These are phyloP conservation scores for Alternaria postmessia DNA, from an alignment of 2,329 filamentous ascomycete genomes.

Conservation along the genomic window DNA sequence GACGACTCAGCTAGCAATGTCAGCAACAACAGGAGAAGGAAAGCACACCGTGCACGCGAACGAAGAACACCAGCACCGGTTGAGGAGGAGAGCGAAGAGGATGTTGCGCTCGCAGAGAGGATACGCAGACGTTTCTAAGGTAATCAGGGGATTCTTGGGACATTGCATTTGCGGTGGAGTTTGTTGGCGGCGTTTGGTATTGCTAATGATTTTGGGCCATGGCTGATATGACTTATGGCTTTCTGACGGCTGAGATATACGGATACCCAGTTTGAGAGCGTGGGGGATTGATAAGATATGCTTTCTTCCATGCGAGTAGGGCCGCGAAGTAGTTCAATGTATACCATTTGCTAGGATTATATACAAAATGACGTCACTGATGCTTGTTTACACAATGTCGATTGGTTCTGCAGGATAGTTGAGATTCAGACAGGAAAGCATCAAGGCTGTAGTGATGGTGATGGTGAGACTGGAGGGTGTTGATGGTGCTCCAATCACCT, in stretches of 20 bases:
- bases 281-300: constrained; percentile 5
- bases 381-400: neutral
- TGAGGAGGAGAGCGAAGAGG: constrained; percentile 59
- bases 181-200: constrained; percentile 9
- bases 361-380: constrained; percentile 8
- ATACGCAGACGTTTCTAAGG: constrained; percentile 36
- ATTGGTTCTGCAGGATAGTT: neutral
- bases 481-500: constrained; percentile 19
- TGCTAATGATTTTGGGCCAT: constrained; percentile 8
- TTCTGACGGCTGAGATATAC: constrained; percentile 33
- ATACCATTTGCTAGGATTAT: constrained; percentile 9
- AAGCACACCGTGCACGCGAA: constrained; percentile 73
- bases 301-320: constrained; percentile 9
- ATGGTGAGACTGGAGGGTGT: constrained; percentile 14
- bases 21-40: constrained; percentile 71
- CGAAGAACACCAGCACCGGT: constrained; percentile 76
- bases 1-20: constrained; percentile 86
- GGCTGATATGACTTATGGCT: constrained; percentile 28
- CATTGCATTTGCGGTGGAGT: constrained; percentile 17
- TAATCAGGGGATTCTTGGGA: constrained; percentile 1
- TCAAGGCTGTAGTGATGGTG: neutral
- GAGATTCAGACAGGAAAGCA: neutral
- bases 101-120: constrained; percentile 37
- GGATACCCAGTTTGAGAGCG: constrained; percentile 35
- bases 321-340: constrained; percentile 7